These are phyloP conservation scores for Phylloporus sp. DNA, from an alignment of 768 basidiomycete species.

Conservation along the genomic window DNA sequence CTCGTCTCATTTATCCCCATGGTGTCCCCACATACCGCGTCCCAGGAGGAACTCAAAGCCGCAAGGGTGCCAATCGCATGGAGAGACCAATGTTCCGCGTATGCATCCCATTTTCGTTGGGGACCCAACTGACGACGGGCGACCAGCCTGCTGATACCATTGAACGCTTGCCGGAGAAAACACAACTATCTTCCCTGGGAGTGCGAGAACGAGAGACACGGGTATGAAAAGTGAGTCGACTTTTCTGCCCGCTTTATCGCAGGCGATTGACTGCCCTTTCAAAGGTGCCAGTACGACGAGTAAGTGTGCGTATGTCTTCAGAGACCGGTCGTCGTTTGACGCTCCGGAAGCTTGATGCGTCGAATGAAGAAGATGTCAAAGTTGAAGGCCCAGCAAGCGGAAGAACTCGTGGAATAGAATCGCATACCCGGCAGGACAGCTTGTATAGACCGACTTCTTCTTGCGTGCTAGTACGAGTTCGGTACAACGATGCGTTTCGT, in stretches of 20 bases:
- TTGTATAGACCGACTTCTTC: slow-evolving; percentile 10
- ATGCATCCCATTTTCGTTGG: slow-evolving; percentile 30
- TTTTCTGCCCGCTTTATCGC: neutral
- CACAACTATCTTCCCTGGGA: slow-evolving; percentile 85
- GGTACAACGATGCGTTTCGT: slow-evolving; percentile 2
- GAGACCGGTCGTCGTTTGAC: neutral
- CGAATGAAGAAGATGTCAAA: slow-evolving; percentile 83
- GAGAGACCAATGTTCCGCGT: slow-evolving; percentile 92
- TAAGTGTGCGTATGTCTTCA: slow-evolving; percentile 38
- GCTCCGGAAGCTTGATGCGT: slow-evolving; percentile 62
- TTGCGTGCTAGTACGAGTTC: neutral
- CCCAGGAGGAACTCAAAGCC: slow-evolving; percentile 75
- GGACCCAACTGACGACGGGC: neutral
- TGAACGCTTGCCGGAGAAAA: slow-evolving; percentile 81
- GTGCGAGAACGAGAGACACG: slow-evolving; percentile 83
- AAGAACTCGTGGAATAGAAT: slow-evolving; percentile 33
- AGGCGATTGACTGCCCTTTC: slow-evolving; percentile 4
- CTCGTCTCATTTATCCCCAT: slow-evolving; percentile 33
- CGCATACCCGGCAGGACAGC: slow-evolving; percentile 9
- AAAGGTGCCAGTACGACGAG: slow-evolving; percentile 94
- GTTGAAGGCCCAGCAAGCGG: slow-evolving; percentile 49
- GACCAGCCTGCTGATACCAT: slow-evolving; percentile 72
- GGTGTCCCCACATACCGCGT: slow-evolving; percentile 74
- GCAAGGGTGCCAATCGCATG: slow-evolving; percentile 73
- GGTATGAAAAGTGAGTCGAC: slow-evolving; percentile 70